phyloP scores from a whole-genome alignment of 2,329 filamentous ascomycete genomes.

The Ophiognomonia clavigignenti-juglandacearum region DNA sequence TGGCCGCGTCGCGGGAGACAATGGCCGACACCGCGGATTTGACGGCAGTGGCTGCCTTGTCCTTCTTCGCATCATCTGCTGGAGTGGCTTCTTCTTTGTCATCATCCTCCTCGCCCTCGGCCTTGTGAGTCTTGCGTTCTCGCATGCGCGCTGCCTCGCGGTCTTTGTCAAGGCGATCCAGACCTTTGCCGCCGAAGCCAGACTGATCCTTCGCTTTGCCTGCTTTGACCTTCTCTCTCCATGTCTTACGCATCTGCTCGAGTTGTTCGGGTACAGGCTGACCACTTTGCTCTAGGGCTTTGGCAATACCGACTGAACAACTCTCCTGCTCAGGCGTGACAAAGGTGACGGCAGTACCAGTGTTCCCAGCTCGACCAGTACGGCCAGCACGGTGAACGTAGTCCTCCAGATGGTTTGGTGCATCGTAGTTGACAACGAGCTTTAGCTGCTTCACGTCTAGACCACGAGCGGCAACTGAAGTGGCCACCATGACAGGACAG shows the following conservation, averaged over 20 bases:
- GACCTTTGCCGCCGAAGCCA: conserved; percentile 91
- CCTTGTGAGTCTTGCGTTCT: conserved; percentile 85
- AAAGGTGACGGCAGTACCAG: conserved; percentile 90
- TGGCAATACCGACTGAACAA: conserved; percentile 81
- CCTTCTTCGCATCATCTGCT: conserved; percentile 64
- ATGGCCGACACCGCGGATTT: conserved; percentile 57
- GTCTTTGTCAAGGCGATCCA: conserved; percentile 87
- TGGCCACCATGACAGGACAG: conserved; percentile 86
- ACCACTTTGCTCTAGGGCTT: conserved; percentile 87
- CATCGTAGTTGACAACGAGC: conserved; percentile 92
- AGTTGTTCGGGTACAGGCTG: conserved; percentile 72
- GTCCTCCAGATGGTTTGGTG: conserved; percentile 90
- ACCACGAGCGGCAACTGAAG: conserved; percentile 90
- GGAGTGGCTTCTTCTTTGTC: conserved; percentile 59
- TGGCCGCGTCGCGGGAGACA: conserved; percentile 46
- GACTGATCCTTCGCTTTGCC: conserved; percentile 86
- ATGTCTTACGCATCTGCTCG: conserved; percentile 63
- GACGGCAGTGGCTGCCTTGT: conserved; percentile 62
- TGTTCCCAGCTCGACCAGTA: conserved; percentile 91
- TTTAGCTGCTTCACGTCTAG: conserved; percentile 95
- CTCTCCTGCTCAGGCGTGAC: conserved; percentile 88
- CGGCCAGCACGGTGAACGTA: conserved; percentile 94
- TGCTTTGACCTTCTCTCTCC: conserved; percentile 85
- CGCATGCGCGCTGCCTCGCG: conserved; percentile 81
- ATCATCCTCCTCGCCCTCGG: conserved; percentile 73